phyloP scores from a whole-genome alignment of 2,329 filamentous ascomycete species.

The Trichoderma pleuroti region DNA sequence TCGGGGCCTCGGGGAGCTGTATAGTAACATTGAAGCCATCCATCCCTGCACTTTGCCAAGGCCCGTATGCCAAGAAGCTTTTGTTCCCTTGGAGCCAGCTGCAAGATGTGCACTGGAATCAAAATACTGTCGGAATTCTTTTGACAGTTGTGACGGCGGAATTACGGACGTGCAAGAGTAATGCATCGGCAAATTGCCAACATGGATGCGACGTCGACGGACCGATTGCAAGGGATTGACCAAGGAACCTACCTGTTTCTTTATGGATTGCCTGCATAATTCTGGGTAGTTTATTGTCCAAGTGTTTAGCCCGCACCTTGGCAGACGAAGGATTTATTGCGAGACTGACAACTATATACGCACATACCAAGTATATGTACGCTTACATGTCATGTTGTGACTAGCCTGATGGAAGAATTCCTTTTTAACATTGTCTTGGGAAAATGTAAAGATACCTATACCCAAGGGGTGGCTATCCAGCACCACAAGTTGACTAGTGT shows the following conservation, averaged over 20 bases:
- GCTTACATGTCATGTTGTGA: background rate
- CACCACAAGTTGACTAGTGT: background rate
- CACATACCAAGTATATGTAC: background rate
- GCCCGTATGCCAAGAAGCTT: background rate
- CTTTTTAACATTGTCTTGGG: background rate
- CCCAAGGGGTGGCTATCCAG: background rate
- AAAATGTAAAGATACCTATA: background rate
- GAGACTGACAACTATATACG: background rate
- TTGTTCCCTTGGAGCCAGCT: background rate
- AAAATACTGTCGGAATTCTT: background rate
- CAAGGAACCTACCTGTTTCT: background rate
- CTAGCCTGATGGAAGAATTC: background rate
- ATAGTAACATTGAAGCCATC: background rate
- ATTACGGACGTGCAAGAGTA: background rate
- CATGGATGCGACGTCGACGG: background rate
- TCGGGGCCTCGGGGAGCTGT: background rate
- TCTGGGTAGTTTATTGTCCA: background rate
- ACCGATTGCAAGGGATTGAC: background rate
- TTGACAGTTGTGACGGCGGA: background rate
- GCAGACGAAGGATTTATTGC: background rate
- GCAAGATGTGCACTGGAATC: background rate
- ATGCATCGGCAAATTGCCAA: background rate
- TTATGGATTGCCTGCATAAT: background rate
- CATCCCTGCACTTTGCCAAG: background rate
- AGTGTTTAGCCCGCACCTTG: background rate